Conservation (phyloP, 768 basidiomycete genomes). For the Russula sp. region DNA sequence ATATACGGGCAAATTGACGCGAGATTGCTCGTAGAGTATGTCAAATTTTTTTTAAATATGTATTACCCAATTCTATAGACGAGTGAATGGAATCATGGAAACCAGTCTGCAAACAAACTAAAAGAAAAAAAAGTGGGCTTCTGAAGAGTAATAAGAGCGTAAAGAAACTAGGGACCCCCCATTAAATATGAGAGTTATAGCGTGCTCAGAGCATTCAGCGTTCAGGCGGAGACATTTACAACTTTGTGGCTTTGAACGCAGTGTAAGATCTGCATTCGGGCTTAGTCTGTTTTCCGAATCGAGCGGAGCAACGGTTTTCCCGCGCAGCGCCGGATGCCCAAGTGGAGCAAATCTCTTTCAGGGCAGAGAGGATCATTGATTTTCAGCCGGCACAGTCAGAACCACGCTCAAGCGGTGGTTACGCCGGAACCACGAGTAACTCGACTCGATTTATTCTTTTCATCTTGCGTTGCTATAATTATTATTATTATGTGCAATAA, state of each 20-base stretch:
- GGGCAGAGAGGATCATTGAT: too few relatives aligned
- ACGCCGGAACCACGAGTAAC: too few relatives aligned
- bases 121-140: neutral
- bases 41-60: neutral
- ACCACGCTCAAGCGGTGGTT: too few relatives aligned
- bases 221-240: too few relatives aligned
- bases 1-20: neutral
- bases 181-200: neutral
- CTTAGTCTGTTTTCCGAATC: neutral
- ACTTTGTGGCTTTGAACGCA: too few relatives aligned
- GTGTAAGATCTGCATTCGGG: neutral
- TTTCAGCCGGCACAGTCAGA: too few relatives aligned
- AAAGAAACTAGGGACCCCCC: neutral
- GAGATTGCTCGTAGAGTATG: neutral
- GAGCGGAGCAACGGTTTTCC: too few relatives aligned
- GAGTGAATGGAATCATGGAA: neutral
- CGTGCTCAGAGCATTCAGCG: neutral
- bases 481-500: too few relatives aligned
- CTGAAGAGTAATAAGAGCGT: constrained; percentile 9
- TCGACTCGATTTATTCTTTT: too few relatives aligned
- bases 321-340: too few relatives aligned
- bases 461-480: too few relatives aligned
- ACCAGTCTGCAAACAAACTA: neutral
- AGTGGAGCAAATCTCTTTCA: too few relatives aligned
- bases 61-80: neutral